These are phyloP conservation scores for Cetraspora pellucida DNA, from an alignment of 192 early-diverging fungal species.

Conservation along the genomic window DNA sequence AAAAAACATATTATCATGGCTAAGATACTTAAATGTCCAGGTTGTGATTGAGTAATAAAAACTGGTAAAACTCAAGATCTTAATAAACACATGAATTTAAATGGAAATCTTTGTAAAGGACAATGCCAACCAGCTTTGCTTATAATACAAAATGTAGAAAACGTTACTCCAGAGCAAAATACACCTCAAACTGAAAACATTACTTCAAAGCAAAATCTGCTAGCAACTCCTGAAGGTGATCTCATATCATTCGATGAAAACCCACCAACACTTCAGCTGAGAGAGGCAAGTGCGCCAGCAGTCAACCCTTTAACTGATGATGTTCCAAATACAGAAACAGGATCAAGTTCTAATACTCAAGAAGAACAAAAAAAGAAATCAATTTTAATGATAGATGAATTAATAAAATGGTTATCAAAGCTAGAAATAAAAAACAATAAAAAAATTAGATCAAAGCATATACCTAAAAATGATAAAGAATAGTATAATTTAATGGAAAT, in stretches of 20 bases:
- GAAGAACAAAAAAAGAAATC: constrained; percentile 18
- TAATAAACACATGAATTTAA: constrained; percentile 24
- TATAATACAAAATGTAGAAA: too few species aligned
- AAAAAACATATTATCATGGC: neutral
- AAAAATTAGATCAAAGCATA: constrained; percentile 27
- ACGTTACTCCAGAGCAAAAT: neutral
- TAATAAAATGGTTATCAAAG: constrained; percentile 28
- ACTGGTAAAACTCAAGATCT: constrained; percentile 25
- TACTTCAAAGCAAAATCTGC: neutral
- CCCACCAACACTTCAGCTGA: constrained; percentile 3
- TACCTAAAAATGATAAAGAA: constrained; percentile 10
- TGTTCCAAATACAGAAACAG: constrained; percentile 6
- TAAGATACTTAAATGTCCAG: constrained; percentile 20
- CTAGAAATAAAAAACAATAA: constrained; percentile 27
- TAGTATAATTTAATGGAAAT: constrained; percentile 12
- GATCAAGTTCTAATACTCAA: constrained; percentile 10
- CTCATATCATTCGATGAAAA: constrained; percentile 27
- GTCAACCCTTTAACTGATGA: constrained; percentile 17
- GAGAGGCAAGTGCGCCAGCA: neutral
- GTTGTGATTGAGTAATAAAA: constrained; percentile 18
- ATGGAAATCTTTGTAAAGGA: neutral
- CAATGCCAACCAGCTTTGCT: neutral
- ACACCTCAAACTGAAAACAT: neutral
- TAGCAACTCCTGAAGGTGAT: constrained; percentile 1
- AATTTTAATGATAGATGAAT: constrained; percentile 27